These are phyloP conservation scores for Diplogelasinospora grovesii DNA, from an alignment of 495 filamentous ascomycete genomes.

Conservation along the genomic window DNA sequence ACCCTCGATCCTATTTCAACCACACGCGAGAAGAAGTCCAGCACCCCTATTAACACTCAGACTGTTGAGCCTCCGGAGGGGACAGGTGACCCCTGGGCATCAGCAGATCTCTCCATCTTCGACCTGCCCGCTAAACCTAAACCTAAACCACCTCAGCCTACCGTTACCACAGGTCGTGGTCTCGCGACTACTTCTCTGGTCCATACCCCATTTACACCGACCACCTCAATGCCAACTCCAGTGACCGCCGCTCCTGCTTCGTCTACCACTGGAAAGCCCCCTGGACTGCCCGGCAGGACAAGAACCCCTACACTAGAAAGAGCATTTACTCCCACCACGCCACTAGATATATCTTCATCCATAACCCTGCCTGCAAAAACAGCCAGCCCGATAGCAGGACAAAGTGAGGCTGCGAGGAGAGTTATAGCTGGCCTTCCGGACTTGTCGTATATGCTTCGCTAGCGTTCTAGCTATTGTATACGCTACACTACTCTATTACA, in stretches of 20 bases:
- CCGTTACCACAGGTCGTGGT: too few species aligned
- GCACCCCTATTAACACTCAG: not conserved
- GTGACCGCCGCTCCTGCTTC: not conserved
- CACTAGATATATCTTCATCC: not conserved
- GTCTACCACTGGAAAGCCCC: too few species aligned
- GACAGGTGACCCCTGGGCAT: slow-evolving; percentile 24
- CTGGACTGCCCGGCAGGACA: too few species aligned
- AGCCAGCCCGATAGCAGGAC: slow-evolving; percentile 4
- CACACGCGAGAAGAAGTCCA: not conserved
- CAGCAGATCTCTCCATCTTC: slow-evolving; percentile 34
- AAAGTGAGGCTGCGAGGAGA: slow-evolving; percentile 4
- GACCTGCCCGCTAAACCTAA: slow-evolving; percentile 22
- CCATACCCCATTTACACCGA: too few species aligned
- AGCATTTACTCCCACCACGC: slow-evolving; percentile 5
- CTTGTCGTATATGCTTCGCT: slow-evolving; percentile 49
- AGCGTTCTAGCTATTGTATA: too few species aligned
- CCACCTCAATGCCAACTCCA: not conserved
- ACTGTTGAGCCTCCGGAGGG: not conserved
- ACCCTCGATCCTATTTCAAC: too few species aligned
- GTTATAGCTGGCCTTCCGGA: slow-evolving; percentile 42
- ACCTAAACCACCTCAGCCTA: too few species aligned
- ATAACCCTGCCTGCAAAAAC: not conserved
- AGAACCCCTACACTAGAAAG: too few species aligned
- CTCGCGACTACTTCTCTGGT: too few species aligned
- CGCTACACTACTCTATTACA: too few species aligned